These are phyloP conservation scores for Wickerhamiella sorbophila DNA, from an alignment of 805 yeast species.

Conservation along the genomic window DNA sequence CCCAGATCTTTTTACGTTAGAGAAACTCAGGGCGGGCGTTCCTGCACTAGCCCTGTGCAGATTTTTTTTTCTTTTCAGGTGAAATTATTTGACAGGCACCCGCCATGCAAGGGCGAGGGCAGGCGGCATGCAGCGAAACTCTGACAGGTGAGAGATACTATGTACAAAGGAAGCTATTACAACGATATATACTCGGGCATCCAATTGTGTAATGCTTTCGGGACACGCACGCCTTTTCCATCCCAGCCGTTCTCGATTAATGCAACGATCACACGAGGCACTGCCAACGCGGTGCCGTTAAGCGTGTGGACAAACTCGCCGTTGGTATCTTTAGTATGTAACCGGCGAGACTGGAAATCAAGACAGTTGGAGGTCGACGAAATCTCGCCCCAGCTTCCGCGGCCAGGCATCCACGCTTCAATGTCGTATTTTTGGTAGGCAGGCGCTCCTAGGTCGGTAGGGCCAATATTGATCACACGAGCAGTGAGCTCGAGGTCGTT, in stretches of 20 bases:
- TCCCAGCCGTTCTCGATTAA: constrained; percentile 69
- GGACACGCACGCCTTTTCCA: constrained; percentile 11
- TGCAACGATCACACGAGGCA: constrained; percentile 82
- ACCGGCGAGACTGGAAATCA: constrained; percentile 77
- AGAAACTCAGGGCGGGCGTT: too few species aligned
- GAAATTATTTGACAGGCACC: too few species aligned
- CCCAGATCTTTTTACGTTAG: too few species aligned
- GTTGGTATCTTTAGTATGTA: constrained; percentile 38
- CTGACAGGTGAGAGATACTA: too few species aligned
- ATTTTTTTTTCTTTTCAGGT: too few species aligned
- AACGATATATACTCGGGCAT: constrained; percentile 3
- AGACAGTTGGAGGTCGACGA: constrained; percentile 85
- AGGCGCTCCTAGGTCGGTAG: constrained; percentile 83
- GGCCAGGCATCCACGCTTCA: constrained; percentile 98
- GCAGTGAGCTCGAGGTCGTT: constrained; percentile 61
- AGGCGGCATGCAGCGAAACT: too few species aligned
- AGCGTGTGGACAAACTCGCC: constrained; percentile 57
- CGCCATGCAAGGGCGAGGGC: too few species aligned
- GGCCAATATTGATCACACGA: constrained; percentile 76
- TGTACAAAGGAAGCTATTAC: background rate
- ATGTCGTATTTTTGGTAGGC: constrained; percentile 85
- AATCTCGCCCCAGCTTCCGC: constrained; percentile 85
- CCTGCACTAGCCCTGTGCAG: too few species aligned
- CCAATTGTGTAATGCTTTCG: constrained; percentile 12
- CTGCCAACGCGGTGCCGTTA: constrained; percentile 93